phyloP scores from a whole-genome alignment of 2,329 filamentous ascomycete species.

The Endoconidiophora polonica region DNA sequence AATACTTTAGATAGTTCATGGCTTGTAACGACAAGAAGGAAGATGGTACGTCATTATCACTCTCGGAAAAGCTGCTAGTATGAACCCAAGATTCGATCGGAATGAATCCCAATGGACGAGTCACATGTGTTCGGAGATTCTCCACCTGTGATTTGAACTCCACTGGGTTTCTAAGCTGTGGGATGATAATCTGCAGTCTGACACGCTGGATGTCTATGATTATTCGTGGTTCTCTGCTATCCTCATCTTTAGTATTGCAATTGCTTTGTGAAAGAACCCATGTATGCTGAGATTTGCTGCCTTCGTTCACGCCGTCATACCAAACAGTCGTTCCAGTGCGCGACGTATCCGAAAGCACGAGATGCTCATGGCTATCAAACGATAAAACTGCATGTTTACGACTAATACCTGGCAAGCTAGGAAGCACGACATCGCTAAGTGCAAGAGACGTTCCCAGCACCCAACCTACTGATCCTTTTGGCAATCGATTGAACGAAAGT shows the following conservation, averaged over 20 bases:
- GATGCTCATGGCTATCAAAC: conserved; percentile 24
- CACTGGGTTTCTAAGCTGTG: not conserved
- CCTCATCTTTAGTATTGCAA: conserved; percentile 11
- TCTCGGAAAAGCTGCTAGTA: not conserved
- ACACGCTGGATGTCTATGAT: conserved; percentile 24
- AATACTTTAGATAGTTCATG: conserved; percentile 8
- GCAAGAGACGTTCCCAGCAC: conserved; percentile 23
- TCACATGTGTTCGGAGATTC: conserved; percentile 17
- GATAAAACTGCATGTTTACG: conserved; percentile 23
- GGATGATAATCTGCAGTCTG: conserved; percentile 24
- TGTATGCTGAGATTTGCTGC: conserved; percentile 21
- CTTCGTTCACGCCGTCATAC: conserved; percentile 26
- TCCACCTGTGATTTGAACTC: conserved; percentile 17
- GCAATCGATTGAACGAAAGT: conserved; percentile 21
- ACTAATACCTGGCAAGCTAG: conserved; percentile 20
- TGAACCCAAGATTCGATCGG: not conserved
- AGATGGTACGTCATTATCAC: not conserved
- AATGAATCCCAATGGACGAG: conserved; percentile 13
- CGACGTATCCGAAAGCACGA: conserved; percentile 25
- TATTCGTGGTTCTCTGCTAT: conserved; percentile 17
- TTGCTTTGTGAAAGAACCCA: conserved; percentile 23
- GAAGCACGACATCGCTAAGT: conserved; percentile 23
- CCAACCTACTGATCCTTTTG: conserved; percentile 22
- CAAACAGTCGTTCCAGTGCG: conserved; percentile 24
- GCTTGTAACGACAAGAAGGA: too few species aligned